phyloP scores from a whole-genome alignment of 768 basidiomycete species.

The Suillus americanus region DNA sequence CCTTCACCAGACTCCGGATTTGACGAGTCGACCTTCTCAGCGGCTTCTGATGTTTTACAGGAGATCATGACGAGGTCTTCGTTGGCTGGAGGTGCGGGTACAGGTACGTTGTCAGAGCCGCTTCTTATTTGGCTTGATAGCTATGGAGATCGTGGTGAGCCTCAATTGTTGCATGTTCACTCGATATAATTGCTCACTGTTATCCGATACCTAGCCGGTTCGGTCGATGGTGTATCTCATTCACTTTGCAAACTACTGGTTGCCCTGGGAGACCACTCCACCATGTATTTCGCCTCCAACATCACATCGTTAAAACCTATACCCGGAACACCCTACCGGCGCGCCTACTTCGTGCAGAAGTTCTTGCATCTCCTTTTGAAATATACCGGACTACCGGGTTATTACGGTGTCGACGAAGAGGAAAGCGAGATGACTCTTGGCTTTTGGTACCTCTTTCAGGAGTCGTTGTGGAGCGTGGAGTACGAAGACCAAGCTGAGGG shows the following conservation, averaged over 20 bases:
- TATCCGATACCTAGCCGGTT: conserved; percentile 13
- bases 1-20: conserved; percentile 43
- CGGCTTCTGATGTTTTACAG: conserved; percentile 69
- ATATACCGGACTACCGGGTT: conserved; percentile 74
- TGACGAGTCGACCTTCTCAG: conserved; percentile 55
- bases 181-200: conserved; percentile 30
- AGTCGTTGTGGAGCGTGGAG: conserved; percentile 74
- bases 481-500: conserved; percentile 42
- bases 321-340: conserved; percentile 35
- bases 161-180: conserved; percentile 37
- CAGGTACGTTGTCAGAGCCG: conserved; percentile 77
- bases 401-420: conserved; percentile 82
- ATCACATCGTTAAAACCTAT: conserved; percentile 50
- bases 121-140: conserved; percentile 71
- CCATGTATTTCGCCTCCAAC: conserved; percentile 69
- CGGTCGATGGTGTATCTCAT: conserved; percentile 56
- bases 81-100: conserved; percentile 67
- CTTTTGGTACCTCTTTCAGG: conserved; percentile 92
- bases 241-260: conserved; percentile 80
- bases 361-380: conserved; percentile 71
- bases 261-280: conserved; percentile 85
- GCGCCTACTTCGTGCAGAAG: conserved; percentile 58
- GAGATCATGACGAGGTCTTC: conserved; percentile 78
- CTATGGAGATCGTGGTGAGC: conserved; percentile 40
- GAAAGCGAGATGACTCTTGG: conserved; percentile 84